A percentile compares a stretch with the other conserved stretches of the same genome.
Conservation (phyloP, 2,329 filamentous ascomycete genomes). For the Colletotrichum horii region DNA sequence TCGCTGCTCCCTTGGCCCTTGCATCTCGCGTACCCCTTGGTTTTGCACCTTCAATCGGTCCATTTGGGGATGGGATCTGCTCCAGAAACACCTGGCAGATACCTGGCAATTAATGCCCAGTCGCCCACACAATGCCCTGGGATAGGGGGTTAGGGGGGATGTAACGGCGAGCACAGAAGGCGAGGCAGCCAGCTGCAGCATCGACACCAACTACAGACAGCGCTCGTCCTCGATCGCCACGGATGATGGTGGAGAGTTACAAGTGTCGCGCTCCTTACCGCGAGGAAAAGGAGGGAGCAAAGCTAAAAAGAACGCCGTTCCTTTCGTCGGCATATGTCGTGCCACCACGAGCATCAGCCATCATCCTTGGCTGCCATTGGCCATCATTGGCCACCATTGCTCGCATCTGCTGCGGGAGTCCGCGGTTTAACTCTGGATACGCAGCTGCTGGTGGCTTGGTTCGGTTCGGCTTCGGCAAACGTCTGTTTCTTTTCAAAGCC, state of each 20-base stretch:
- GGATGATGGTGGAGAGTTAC: neutral
- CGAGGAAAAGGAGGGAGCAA: constrained; percentile 14
- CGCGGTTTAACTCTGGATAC: neutral
- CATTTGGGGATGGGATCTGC: constrained; percentile 9
- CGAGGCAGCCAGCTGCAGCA: neutral
- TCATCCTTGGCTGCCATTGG: constrained; percentile 6
- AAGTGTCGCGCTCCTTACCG: neutral
- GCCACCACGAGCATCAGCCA: constrained; percentile 11
- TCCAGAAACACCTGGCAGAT: neutral
- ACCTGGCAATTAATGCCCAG: constrained; percentile 5
- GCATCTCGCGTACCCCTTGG: constrained; percentile 17
- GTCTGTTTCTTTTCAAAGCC: neutral
- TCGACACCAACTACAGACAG: neutral
- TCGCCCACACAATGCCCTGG: neutral
- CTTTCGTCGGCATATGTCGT: constrained; percentile 5
- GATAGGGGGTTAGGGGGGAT: neutral
- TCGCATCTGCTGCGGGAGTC: neutral
- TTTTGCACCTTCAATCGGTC: constrained; percentile 7
- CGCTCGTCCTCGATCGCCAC: neutral
- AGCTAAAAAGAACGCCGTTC: constrained; percentile 15
- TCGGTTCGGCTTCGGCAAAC: neutral
- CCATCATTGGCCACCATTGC: neutral
- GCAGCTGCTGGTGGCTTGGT: neutral
- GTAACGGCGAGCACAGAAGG: neutral
- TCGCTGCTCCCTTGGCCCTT: constrained; percentile 18